Evolutionary conservation across 495 filamentous ascomycete genomes (phyloP).

Genomic region (Hypoxylon fragiforme): DNA sequence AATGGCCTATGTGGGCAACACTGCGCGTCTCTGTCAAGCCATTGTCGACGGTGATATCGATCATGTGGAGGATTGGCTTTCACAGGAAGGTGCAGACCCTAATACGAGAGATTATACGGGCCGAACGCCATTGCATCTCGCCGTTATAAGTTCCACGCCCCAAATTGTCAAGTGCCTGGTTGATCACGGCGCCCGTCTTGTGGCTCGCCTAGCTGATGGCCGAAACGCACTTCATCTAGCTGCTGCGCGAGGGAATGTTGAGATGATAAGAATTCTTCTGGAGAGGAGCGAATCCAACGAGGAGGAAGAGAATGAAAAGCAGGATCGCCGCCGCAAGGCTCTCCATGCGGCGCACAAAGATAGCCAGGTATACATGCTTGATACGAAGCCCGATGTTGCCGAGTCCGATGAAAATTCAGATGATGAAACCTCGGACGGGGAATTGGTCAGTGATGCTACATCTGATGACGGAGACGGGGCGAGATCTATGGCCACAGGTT

Average conservation of each 20-base stretch:
- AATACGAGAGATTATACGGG: constrained; percentile 77
- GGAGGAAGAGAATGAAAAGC: constrained; percentile 62
- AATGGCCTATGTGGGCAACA: constrained; percentile 75
- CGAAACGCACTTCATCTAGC: constrained; percentile 79
- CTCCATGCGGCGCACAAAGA: constrained; percentile 3
- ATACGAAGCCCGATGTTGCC: constrained; percentile 18
- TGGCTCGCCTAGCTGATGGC: constrained; percentile 74
- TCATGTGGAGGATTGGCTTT: constrained; percentile 68
- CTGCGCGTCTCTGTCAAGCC: constrained; percentile 69
- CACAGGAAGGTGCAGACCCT: constrained; percentile 60
- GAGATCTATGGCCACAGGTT: constrained; percentile 59
- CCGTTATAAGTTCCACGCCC: constrained; percentile 64
- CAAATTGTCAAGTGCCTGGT: constrained; percentile 72
- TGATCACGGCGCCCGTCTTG: constrained; percentile 70
- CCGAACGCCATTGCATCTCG: constrained; percentile 76
- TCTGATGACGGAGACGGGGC: constrained; percentile 47
- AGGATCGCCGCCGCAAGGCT: constrained; percentile 52
- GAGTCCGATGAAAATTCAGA: constrained; percentile 30
- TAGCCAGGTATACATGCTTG: constrained; percentile 1
- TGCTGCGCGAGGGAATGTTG: constrained; percentile 64
- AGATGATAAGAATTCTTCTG: constrained; percentile 71
- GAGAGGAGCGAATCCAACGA: constrained; percentile 72
- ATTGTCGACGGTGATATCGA: constrained; percentile 72
- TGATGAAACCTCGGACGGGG: constrained; percentile 42
- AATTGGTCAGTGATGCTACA: constrained; percentile 40